phyloP scores from a whole-genome alignment of 768 basidiomycete genomes.

The Cubamyces lactineus region DNA sequence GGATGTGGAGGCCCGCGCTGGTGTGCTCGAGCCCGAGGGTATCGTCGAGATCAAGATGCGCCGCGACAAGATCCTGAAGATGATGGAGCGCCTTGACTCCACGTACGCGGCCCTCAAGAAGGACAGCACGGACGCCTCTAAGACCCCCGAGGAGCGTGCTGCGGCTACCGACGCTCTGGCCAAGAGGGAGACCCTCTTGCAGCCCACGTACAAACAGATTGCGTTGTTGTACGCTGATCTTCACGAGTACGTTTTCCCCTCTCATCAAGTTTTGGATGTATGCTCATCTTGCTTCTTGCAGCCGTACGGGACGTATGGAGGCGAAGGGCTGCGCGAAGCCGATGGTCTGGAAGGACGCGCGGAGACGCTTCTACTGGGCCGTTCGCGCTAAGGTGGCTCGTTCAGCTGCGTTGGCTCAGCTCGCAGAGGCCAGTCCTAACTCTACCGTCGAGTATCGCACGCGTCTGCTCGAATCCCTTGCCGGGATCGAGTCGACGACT shows the following conservation, averaged over 20 bases:
- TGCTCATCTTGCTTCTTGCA: slow-evolving; percentile 38
- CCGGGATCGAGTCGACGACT: slow-evolving; percentile 53
- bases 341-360: slow-evolving; percentile 84
- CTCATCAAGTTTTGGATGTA: neutral
- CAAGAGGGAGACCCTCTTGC: slow-evolving; percentile 76
- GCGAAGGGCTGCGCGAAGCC: slow-evolving; percentile 94
- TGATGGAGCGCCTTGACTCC: slow-evolving; percentile 94
- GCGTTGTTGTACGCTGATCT: slow-evolving; percentile 95
- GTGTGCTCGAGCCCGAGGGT: slow-evolving; percentile 96
- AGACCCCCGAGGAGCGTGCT: slow-evolving; percentile 74
- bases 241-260: slow-evolving; percentile 72
- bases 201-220: slow-evolving; percentile 92
- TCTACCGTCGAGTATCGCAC: slow-evolving; percentile 68
- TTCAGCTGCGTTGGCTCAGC: slow-evolving; percentile 60
- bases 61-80: slow-evolving; percentile 82
- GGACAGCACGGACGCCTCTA: slow-evolving; percentile 74
- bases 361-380: slow-evolving; percentile 93
- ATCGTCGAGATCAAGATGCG: slow-evolving; percentile 98
- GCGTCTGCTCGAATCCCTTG: slow-evolving; percentile 63
- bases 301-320: slow-evolving; percentile 94
- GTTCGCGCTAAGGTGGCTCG: slow-evolving; percentile 80
- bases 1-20: slow-evolving; percentile 92
- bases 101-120: slow-evolving; percentile 81
- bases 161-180: slow-evolving; percentile 69
- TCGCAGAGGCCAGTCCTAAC: slow-evolving; percentile 74